These are phyloP conservation scores for Alternaria arbusti DNA, from an alignment of 2,329 filamentous ascomycete genomes.

Conservation along the genomic window DNA sequence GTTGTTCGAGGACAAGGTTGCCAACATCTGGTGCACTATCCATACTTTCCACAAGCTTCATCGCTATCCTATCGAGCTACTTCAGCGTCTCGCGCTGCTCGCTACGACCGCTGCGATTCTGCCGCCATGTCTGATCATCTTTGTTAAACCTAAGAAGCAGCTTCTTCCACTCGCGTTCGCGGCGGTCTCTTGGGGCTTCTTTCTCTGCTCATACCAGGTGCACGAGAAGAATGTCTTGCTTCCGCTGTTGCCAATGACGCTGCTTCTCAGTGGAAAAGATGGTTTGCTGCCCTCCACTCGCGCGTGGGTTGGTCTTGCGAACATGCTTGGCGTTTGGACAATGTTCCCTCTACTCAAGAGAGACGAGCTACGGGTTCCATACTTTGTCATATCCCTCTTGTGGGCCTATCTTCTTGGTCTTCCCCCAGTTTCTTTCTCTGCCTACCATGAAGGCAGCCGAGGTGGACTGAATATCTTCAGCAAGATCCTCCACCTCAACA, in stretches of 20 bases:
- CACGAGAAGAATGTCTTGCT: constrained; percentile 97
- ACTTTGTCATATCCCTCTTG: constrained; percentile 80
- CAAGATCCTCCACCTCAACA: constrained; percentile 75
- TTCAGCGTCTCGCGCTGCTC: constrained; percentile 77
- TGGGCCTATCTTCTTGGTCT: constrained; percentile 93
- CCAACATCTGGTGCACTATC: constrained; percentile 95
- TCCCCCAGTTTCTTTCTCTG: constrained; percentile 75
- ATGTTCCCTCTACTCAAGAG: constrained; percentile 89
- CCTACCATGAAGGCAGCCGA: constrained; percentile 62
- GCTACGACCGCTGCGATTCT: constrained; percentile 78
- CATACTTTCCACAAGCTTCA: constrained; percentile 90
- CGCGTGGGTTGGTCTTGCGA: constrained; percentile 96
- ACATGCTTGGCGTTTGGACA: constrained; percentile 87
- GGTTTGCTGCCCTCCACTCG: constrained; percentile 78
- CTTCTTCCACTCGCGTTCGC: constrained; percentile 82
- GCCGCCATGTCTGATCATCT: constrained; percentile 79
- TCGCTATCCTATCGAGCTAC: constrained; percentile 70
- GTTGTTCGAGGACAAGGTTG: constrained; percentile 97
- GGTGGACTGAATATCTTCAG: constrained; percentile 60
- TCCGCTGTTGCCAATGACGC: constrained; percentile 90
- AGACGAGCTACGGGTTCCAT: constrained; percentile 84
- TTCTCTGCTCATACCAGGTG: constrained; percentile 96
- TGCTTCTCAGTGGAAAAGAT: constrained; percentile 78
- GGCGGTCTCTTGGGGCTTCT: constrained; percentile 92
- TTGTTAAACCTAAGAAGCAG: constrained; percentile 77